Evolutionary conservation across 2,329 filamentous ascomycete species (phyloP).

Genomic region (Arthrobotrys iridis): DNA sequence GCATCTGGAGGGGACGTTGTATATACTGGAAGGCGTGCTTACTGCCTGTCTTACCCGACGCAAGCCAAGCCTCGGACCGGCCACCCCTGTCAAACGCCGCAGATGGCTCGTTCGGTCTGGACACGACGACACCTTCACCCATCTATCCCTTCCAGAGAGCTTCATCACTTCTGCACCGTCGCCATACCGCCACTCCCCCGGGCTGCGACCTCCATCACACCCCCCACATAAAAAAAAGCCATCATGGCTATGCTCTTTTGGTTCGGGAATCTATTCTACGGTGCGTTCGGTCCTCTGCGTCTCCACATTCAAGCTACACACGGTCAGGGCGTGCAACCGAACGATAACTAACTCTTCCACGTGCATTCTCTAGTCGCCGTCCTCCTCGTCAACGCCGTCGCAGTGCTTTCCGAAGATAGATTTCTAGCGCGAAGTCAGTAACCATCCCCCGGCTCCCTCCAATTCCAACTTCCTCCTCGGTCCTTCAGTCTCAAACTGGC

Average conservation of each 20-base stretch:
- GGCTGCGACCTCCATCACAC: too few species aligned
- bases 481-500: constrained; percentile 47
- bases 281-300: constrained; percentile 3
- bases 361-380: constrained; percentile 70
- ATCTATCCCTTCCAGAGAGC: neutral
- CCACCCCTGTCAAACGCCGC: constrained; percentile 3
- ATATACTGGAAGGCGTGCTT: neutral
- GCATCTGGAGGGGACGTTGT: neutral
- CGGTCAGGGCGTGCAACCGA: neutral
- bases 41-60: constrained; percentile 7
- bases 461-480: constrained; percentile 52
- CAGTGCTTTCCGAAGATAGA: constrained; percentile 76
- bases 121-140: constrained; percentile 48
- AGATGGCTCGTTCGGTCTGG: constrained; percentile 7
- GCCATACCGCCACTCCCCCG: too few species aligned
- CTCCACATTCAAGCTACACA: neutral
- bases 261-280: constrained; percentile 53
- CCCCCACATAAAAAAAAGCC: too few species aligned
- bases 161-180: neutral
- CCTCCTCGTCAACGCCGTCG: constrained; percentile 92
- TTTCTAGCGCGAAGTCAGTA: constrained; percentile 69
- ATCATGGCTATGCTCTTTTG: constrained; percentile 52
- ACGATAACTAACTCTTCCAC: constrained; percentile 29
- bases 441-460: too few species aligned
- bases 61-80: constrained; percentile 47